Evolutionary conservation across 495 filamentous ascomycete species (phyloP).

Genomic region (Neurospora pannonica): DNA sequence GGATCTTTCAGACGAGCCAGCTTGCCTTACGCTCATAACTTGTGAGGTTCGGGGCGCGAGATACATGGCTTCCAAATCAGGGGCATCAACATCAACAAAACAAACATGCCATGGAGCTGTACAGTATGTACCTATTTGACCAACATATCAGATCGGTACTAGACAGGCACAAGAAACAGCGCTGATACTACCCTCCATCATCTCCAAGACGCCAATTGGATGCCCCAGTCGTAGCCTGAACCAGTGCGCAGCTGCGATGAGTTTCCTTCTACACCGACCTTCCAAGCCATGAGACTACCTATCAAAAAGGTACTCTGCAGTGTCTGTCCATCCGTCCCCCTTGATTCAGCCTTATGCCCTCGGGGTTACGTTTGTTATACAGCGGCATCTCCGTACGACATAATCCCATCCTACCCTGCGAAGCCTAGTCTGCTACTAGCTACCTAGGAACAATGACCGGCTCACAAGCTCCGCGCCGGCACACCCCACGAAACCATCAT

Average conservation of each 20-base stretch:
- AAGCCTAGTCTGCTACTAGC: neutral
- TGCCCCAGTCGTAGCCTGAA: slow-evolving; percentile 7
- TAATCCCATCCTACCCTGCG: neutral
- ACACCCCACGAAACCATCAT: neutral
- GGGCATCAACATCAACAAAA: neutral
- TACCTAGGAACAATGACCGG: neutral
- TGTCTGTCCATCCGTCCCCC: neutral
- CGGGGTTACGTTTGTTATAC: neutral
- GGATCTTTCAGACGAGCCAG: neutral
- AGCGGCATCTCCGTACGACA: neutral
- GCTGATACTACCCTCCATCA: neutral
- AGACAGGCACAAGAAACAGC: neutral
- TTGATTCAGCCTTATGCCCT: slow-evolving; percentile 8
- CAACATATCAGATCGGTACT: neutral
- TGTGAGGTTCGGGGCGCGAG: neutral
- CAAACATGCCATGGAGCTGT: neutral
- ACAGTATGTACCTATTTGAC: neutral
- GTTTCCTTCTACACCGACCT: slow-evolving; percentile 3
- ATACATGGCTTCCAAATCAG: neutral
- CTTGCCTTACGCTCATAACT: neutral
- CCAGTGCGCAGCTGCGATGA: slow-evolving; percentile 20
- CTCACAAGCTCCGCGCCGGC: neutral
- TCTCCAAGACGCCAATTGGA: slow-evolving; percentile 1
- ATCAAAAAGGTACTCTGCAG: neutral
- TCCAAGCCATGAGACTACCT: neutral